A percentile compares a stretch with the other conserved stretches of the same genome.
Evolutionary conservation across 371 early-diverging fungal genomes (phyloP).

Genomic region (Mortierella sp.): DNA sequence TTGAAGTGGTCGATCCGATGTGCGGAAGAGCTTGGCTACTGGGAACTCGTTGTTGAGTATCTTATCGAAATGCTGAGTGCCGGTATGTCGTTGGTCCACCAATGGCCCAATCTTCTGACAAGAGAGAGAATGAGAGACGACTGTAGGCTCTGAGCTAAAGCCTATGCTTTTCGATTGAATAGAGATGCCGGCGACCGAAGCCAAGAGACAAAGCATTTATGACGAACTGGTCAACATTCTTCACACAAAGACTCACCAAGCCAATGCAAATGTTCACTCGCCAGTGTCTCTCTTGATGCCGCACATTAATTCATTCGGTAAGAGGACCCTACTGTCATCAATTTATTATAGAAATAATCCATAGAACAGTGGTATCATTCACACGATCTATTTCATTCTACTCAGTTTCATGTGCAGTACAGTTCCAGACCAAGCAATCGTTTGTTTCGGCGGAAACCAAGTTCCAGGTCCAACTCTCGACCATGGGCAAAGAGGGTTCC

Average conservation of each 20-base stretch:
- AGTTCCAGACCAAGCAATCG: constrained; percentile 54
- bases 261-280: constrained; percentile 29
- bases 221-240: constrained; percentile 58
- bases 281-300: constrained; percentile 73
- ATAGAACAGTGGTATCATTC: not conserved
- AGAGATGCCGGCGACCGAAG: constrained; percentile 38
- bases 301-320: constrained; percentile 74
- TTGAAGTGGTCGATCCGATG: constrained; percentile 75
- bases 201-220: constrained; percentile 39
- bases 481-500: constrained; percentile 44
- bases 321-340: constrained; percentile 4
- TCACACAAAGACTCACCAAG: constrained; percentile 24
- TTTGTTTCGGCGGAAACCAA: constrained; percentile 41
- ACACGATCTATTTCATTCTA: not conserved
- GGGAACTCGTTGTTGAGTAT: constrained; percentile 73
- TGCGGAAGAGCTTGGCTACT: constrained; percentile 72
- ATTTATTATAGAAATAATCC: constrained; percentile 8
- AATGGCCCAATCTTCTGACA: not conserved
- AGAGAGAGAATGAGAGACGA: not conserved
- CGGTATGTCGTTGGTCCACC: constrained; percentile 52
- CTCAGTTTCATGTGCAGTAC: constrained; percentile 56
- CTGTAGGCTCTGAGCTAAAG: not conserved
- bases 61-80: constrained; percentile 73
- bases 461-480: constrained; percentile 43
- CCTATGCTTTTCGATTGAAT: not conserved